These are phyloP conservation scores for Phoma sp. DNA, from an alignment of 2,329 filamentous ascomycete genomes.

Conservation along the genomic window DNA sequence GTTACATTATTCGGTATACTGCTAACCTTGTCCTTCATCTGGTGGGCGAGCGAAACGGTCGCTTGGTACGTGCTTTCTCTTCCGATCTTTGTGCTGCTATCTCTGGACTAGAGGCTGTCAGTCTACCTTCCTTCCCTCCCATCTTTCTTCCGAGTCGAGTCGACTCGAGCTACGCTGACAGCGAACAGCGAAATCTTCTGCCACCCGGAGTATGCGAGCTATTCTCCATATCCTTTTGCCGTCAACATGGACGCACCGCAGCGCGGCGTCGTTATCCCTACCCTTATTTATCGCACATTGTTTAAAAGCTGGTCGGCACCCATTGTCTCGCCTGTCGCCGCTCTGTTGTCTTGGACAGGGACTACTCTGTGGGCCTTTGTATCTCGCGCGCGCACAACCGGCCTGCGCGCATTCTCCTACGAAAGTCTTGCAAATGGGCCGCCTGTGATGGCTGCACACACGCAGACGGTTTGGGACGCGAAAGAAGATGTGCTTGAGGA, in stretches of 20 bases:
- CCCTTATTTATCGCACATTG: conserved; percentile 55
- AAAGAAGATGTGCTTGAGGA: conserved; percentile 20
- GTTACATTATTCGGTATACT: conserved; percentile 51
- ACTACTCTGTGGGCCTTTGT: conserved; percentile 12
- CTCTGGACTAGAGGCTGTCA: conserved; percentile 18
- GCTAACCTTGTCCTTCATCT: conserved; percentile 51
- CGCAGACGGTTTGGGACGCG: conserved; percentile 5
- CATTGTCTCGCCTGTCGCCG: conserved; percentile 5
- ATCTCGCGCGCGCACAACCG: conserved; percentile 12
- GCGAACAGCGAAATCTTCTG: conserved; percentile 54
- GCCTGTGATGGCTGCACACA: conserved; percentile 4
- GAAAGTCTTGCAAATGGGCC: background rate
- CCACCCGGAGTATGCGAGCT: conserved; percentile 55
- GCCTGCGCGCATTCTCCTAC: background rate
- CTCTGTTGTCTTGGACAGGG: conserved; percentile 27
- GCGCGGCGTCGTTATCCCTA: conserved; percentile 63
- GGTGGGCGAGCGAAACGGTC: conserved; percentile 56
- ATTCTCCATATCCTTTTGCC: conserved; percentile 56
- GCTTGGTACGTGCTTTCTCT: conserved; percentile 49
- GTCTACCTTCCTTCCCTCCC: conserved; percentile 4
- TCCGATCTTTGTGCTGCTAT: conserved; percentile 14
- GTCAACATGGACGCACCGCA: conserved; percentile 58
- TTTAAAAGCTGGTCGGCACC: conserved; percentile 45
- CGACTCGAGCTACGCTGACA: conserved; percentile 2
- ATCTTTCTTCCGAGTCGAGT: background rate